Percentiles rank a stretch among this genome's conserved stretches.
These are phyloP conservation scores for Xeromyces bisporus DNA, from an alignment of 495 filamentous ascomycete genomes.

Conservation along the genomic window DNA sequence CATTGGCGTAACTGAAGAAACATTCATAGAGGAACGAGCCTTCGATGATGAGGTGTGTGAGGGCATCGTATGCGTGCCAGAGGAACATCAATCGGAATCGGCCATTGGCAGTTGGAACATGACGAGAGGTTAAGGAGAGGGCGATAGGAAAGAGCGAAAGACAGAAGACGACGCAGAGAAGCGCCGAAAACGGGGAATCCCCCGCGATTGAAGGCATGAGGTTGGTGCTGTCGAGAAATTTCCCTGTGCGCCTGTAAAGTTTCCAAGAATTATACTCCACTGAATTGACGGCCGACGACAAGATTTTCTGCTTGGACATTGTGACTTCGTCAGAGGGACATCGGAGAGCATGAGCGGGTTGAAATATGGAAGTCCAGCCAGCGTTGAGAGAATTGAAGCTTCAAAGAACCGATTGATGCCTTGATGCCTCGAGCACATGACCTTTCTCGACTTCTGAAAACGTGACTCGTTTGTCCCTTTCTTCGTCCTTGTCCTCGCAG, in stretches of 20 bases:
- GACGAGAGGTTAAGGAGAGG: conserved; percentile 22
- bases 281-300: background rate
- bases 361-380: no score
- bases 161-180: conserved; percentile 33
- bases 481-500: no score
- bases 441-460: no score
- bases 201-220: background rate
- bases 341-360: no score
- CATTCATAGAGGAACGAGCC: conserved; percentile 84
- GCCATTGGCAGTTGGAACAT: conserved; percentile 31
- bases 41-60: conserved; percentile 80
- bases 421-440: background rate
- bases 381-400: no score
- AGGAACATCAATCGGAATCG: conserved; percentile 61
- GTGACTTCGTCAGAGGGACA: no score
- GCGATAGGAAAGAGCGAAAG: conserved; percentile 38
- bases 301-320: background rate
- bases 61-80: conserved; percentile 87
- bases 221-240: background rate
- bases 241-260: background rate
- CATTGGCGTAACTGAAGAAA: conserved; percentile 52
- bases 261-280: background rate
- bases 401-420: background rate
- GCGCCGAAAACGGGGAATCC: background rate
- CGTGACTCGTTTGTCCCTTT: no score